Base-by-base conservation (phyloP, 257 asterid species). In the Cynanchum wilfordii region DNA sequence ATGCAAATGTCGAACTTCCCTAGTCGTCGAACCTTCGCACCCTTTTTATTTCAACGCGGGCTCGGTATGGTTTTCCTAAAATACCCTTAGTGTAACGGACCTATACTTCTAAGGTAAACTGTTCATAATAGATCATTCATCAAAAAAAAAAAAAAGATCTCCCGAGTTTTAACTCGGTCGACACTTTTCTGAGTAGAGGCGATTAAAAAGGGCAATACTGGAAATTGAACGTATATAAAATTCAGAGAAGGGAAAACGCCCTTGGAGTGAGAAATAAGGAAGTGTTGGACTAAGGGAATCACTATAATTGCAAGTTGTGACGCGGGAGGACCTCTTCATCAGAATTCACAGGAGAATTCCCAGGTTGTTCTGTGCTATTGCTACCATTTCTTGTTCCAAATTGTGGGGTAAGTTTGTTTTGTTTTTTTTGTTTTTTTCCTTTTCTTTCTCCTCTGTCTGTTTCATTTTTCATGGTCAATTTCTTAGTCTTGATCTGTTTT, bases 201-300 rank as follows among this genome's bases (percentile, higher is more conserved):
- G 17, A 30, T 8, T 38, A 8, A 29, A n/a, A 30, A 76, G 79
- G 79, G 70, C 27, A 76, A 30, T n/a, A 49, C 65, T 65, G 79
- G 75, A 59, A 75, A 33, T 16, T 36, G 0, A 0, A 17, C 49
- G 1, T 30, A 13, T 3, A 40, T 36, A 36, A 27, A 49, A 51
- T 29, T 52, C 4, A 50, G 2, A 45, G 20, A 47, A 57, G 9
- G 40, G 19, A 50, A 20, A 22, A 56, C 16, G 15, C 27, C 3
- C 9, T 11, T 27, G 69, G 74, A 20, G 55, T 9, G 36, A 47
- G 29, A 22, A 22, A 11, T 1, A 1, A 29, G 30, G 4, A 47
- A 7, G 15, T 66, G 15, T 66, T 33, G 62, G 42, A 59, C 47
- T 38, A 10, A 59, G 12, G 47, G 25, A 62, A 16, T 7, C 49